A percentile compares a stretch with the other conserved stretches of the same genome.
phyloP scores from a whole-genome alignment of 495 filamentous ascomycete genomes.

The Podospora pseudopauciseta region DNA sequence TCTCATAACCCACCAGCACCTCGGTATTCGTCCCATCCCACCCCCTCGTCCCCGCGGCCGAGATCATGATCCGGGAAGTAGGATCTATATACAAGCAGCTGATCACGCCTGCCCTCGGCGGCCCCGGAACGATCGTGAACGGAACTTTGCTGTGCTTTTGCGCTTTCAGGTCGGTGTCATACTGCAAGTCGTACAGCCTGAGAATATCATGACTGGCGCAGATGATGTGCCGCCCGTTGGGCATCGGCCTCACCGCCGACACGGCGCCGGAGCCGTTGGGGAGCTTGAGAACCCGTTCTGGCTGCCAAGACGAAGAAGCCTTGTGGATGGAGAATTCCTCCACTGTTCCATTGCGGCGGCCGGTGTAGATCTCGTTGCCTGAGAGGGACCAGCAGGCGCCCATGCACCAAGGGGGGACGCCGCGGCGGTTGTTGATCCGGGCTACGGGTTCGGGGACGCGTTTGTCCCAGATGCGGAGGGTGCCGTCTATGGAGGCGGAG shows the following conservation, averaged over 20 bases:
- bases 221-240: slow-evolving; percentile 87
- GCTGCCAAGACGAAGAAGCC: slow-evolving; percentile 57
- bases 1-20: slow-evolving; percentile 91
- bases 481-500: slow-evolving; percentile 82
- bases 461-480: slow-evolving; percentile 87
- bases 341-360: slow-evolving; percentile 87
- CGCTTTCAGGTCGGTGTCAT: slow-evolving; percentile 44
- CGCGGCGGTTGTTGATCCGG: slow-evolving; percentile 62
- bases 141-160: slow-evolving; percentile 78
- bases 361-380: slow-evolving; percentile 92
- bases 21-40: slow-evolving; percentile 96
- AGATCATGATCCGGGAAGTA: slow-evolving; percentile 85
- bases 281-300: slow-evolving; percentile 83
- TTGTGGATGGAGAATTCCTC: slow-evolving; percentile 92
- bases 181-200: slow-evolving; percentile 81
- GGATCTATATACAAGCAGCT: slow-evolving; percentile 80
- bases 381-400: slow-evolving; percentile 95
- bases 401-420: slow-evolving; percentile 95
- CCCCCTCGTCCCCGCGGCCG: slow-evolving; percentile 82
- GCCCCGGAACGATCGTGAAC: slow-evolving; percentile 91
- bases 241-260: slow-evolving; percentile 81
- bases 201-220: slow-evolving; percentile 96
- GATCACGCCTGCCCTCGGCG: slow-evolving; percentile 83
- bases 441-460: slow-evolving; percentile 73
- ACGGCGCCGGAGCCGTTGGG: slow-evolving; percentile 86